phyloP scores from a whole-genome alignment of 805 yeast genomes.

The Kluyveromyces dobzhanskii region DNA sequence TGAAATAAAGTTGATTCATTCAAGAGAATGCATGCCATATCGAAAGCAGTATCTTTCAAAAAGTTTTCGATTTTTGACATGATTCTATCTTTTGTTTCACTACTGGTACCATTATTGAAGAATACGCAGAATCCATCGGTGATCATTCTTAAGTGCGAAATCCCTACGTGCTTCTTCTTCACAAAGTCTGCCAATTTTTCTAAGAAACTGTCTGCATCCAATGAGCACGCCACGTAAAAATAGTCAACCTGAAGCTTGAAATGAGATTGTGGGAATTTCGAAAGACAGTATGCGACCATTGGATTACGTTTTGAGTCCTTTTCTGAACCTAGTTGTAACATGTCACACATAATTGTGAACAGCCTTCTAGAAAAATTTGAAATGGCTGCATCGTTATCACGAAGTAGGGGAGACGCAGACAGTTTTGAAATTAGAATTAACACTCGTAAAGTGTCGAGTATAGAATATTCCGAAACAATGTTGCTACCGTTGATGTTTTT shows the following conservation, averaged over 20 bases:
- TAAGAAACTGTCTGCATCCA: slow-evolving; percentile 27
- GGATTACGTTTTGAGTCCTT: slow-evolving; percentile 14
- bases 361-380: slow-evolving; percentile 4
- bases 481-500: slow-evolving; percentile 22
- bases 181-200: slow-evolving; percentile 17
- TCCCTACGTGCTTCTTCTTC: slow-evolving; percentile 9
- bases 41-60: slow-evolving; percentile 24
- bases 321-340: slow-evolving; percentile 7
- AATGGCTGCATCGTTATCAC: slow-evolving; percentile 6
- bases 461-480: slow-evolving; percentile 18
- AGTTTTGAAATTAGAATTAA: slow-evolving; percentile 8
- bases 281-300: slow-evolving; percentile 10
- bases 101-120: slow-evolving; percentile 25
- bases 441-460: slow-evolving; percentile 19
- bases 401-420: slow-evolving; percentile 5
- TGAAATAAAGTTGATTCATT: slow-evolving; percentile 18
- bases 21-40: slow-evolving; percentile 21
- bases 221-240: slow-evolving; percentile 24
- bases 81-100: slow-evolving; percentile 17
- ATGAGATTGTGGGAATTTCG: slow-evolving; percentile 13
- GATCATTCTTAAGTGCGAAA: slow-evolving; percentile 25
- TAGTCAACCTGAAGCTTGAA: slow-evolving; percentile 23
- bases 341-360: slow-evolving; percentile 8
- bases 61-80: slow-evolving; percentile 24
- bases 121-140: slow-evolving; percentile 32